Percentiles rank a stretch among this genome's conserved stretches.
These are phyloP conservation scores for Hysterangium stoloniferum DNA, from an alignment of 768 basidiomycete genomes.

Conservation along the genomic window DNA sequence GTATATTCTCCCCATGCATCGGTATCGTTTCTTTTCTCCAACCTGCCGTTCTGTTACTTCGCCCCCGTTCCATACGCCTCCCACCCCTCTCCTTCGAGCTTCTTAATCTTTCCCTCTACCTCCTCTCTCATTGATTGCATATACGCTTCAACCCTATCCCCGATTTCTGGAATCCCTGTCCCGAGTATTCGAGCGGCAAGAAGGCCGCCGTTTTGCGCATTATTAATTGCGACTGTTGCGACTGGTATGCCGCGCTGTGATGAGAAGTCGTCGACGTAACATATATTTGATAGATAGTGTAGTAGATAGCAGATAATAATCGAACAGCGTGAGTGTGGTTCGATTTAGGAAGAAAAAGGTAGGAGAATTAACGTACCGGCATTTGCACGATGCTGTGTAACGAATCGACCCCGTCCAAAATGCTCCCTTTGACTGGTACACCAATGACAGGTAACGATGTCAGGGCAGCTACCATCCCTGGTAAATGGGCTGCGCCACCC, in stretches of 20 bases:
- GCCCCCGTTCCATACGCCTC: constrained; percentile 76
- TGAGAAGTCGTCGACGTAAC: not conserved
- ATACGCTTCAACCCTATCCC: constrained; percentile 66
- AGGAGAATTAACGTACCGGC: constrained; percentile 59
- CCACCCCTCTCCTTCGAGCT: constrained; percentile 76
- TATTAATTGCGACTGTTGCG: constrained; percentile 96
- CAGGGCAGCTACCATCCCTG: constrained; percentile 97
- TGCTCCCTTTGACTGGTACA: constrained; percentile 93
- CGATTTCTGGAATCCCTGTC: constrained; percentile 57
- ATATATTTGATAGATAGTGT: not conserved
- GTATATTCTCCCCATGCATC: too few species aligned
- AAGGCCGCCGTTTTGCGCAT: constrained; percentile 87
- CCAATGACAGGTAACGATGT: constrained; percentile 89
- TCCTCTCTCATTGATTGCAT: constrained; percentile 61
- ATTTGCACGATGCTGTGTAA: constrained; percentile 97
- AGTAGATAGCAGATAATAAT: too few species aligned
- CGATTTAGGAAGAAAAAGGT: too few species aligned
- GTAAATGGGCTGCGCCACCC: constrained; percentile 96
- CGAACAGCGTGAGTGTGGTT: too few species aligned
- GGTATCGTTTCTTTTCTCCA: too few species aligned
- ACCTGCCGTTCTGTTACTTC: too few species aligned
- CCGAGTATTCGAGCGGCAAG: constrained; percentile 88
- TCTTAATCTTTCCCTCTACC: constrained; percentile 73
- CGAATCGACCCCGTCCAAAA: constrained; percentile 94
- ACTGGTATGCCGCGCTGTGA: constrained; percentile 89